Percentiles rank a stretch among this genome's conserved stretches.
Evolutionary conservation across 768 basidiomycete genomes (phyloP).

Genomic region (Macrolepiota albuminosa): DNA sequence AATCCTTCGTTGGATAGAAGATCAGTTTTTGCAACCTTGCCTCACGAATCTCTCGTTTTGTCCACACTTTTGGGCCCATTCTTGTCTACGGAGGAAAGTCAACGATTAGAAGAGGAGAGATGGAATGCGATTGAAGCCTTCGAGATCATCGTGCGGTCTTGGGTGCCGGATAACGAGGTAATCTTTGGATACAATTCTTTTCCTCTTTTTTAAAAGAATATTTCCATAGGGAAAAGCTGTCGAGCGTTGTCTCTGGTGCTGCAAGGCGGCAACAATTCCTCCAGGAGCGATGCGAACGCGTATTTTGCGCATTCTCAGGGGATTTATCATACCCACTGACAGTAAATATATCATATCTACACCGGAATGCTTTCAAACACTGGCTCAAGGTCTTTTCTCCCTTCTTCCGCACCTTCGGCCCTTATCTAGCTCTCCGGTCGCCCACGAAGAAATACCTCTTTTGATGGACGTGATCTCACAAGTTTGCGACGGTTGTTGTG

Average conservation of each 20-base stretch:
- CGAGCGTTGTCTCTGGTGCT: conserved; percentile 69
- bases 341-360: conserved; percentile 36
- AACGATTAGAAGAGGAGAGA: conserved; percentile 45
- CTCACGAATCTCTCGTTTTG: conserved; percentile 55
- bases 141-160: conserved; percentile 51
- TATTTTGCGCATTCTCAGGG: conserved; percentile 45
- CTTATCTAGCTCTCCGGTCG: conserved; percentile 10
- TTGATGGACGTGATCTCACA: conserved; percentile 40
- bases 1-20: conserved; percentile 25
- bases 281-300: conserved; percentile 39
- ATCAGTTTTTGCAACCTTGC: conserved; percentile 32
- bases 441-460: conserved; percentile 27
- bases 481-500: conserved; percentile 42
- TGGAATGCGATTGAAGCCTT: conserved; percentile 56
- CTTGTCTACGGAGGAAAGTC: conserved; percentile 29
- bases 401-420: conserved; percentile 39
- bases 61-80: conserved; percentile 58
- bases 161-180: conserved; percentile 56
- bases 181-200: conserved; percentile 11
- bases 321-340: conserved; percentile 39
- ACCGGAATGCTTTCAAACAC: conserved; percentile 42
- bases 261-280: conserved; percentile 48
- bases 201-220: background rate
- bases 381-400: conserved; percentile 48
- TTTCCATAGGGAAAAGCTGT: conserved; percentile 36